phyloP scores from a whole-genome alignment of 176 grass and related monocot genomes.

The Bothriochloa decipiens region DNA sequence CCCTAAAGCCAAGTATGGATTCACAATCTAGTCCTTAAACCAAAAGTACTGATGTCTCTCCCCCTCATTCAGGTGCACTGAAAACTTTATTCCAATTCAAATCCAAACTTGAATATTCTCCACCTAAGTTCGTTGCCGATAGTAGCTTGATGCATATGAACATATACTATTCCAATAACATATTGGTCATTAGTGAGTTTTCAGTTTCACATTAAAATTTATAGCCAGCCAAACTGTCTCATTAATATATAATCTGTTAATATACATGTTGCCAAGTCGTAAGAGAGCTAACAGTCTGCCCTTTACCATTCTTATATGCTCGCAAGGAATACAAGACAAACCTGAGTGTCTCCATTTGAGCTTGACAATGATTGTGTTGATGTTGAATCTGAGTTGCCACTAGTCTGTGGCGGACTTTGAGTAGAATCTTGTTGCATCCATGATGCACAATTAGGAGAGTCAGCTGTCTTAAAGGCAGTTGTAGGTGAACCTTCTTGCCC shows the following conservation, averaged over 20 bases:
- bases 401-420: slow-evolving; percentile 79
- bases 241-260: slow-evolving; percentile 16
- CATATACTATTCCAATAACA: neutral
- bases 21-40: slow-evolving; percentile 24
- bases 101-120: neutral
- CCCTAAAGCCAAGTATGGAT: slow-evolving; percentile 15
- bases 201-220: neutral
- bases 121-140: neutral
- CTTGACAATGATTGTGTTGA: slow-evolving; percentile 87
- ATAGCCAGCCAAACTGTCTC: neutral
- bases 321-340: slow-evolving; percentile 43
- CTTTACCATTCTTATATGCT: slow-evolving; percentile 7
- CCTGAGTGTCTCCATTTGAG: slow-evolving; percentile 93
- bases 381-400: slow-evolving; percentile 86
- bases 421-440: slow-evolving; percentile 65
- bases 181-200: neutral
- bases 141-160: slow-evolving; percentile 1
- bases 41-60: neutral
- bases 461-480: slow-evolving; percentile 40
- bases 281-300: neutral
- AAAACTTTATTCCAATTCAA: slow-evolving; percentile 15
- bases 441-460: slow-evolving; percentile 65
- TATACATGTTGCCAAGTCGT: neutral
- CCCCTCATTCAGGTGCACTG: neutral
- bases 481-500: slow-evolving; percentile 48